These are phyloP conservation scores for Aspergillus fructus DNA, from an alignment of 2,329 filamentous ascomycete species.

Conservation along the genomic window DNA sequence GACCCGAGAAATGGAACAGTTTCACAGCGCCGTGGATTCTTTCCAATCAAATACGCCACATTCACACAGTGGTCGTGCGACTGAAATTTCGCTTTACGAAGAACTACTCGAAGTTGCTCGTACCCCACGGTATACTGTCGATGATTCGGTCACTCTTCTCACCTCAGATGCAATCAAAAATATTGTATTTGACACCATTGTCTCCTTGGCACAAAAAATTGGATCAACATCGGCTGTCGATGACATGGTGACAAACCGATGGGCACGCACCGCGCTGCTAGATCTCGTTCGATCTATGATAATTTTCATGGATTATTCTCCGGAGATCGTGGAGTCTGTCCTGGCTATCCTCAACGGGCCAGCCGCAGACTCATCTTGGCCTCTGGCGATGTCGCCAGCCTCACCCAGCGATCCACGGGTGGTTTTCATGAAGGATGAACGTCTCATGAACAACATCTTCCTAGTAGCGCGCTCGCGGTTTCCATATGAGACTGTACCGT, in stretches of 20 bases:
- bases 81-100: conserved; percentile 47
- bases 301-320: conserved; percentile 68
- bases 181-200: conserved; percentile 51
- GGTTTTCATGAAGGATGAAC: conserved; percentile 57
- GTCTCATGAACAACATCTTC: conserved; percentile 61
- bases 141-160: conserved; percentile 50
- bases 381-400: conserved; percentile 16
- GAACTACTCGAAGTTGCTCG: conserved; percentile 48
- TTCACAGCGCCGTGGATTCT: conserved; percentile 41
- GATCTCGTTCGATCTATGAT: conserved; percentile 69
- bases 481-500: conserved; percentile 80
- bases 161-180: conserved; percentile 47
- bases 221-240: conserved; percentile 50
- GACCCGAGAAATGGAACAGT: conserved; percentile 44
- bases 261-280: conserved; percentile 64
- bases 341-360: conserved; percentile 61
- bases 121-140: conserved; percentile 37
- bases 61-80: conserved; percentile 25
- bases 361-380: conserved; percentile 20
- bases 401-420: conserved; percentile 41
- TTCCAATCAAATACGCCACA: conserved; percentile 39
- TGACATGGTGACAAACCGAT: conserved; percentile 58
- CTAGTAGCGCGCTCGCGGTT: conserved; percentile 72
- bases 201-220: conserved; percentile 44
- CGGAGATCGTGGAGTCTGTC: conserved; percentile 66